Evolutionary conservation across 2,329 filamentous ascomycete genomes (phyloP), one percentile per base, ranked within the genome.

Genomic region (Penicillium sp.): DNA sequence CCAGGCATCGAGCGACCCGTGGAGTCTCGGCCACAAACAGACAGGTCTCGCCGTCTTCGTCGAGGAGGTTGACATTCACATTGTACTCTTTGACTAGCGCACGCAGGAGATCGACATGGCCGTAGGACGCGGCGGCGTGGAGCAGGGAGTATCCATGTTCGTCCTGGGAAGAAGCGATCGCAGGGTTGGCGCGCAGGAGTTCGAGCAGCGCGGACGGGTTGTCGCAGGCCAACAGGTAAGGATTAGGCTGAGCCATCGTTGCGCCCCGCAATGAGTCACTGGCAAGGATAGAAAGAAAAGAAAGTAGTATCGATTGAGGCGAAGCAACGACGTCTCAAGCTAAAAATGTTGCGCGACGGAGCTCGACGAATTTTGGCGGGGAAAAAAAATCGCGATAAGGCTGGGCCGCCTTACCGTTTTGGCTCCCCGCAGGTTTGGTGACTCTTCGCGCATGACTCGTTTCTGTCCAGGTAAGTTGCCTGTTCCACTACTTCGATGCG

Each of bases 11-110:
- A 19, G 94, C 94, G 44, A 92, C 88, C 4, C 90, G 88, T 50
- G 89, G 81, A 0, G 87, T 91, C 77, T 99, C 95, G 31, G 88
- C 87, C n/a, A 92, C 91, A 71, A 96, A 99, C 4, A 99, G 81
- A n/a, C 94, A 90, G 1, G 94, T 97, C 78, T 99, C 95, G 57
- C 88, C 86, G 73, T 99, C 95, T 74, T 96, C 91, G 72, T 99
- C 95, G 65, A 85, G 85, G 54, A 97, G 80, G 73, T 97, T 89
- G 50, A 92, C 85, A 60, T 93, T 81, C 24, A 94, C 93, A 13
- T 87, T 78, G 76, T 93, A 91, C 36, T 94, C 90, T 49, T 81
- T 81, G 31, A 96, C 82, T 6, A 99, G 83, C 0, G 86, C 77
- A 41, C 90, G 88, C 16, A 97, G 83, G 16, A 99, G 87, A 56